Evolutionary conservation across 805 yeast genomes (phyloP), one percentile per base, ranked within the genome.

Genomic region (Sugiyamaella boreocaroliniensis): DNA sequence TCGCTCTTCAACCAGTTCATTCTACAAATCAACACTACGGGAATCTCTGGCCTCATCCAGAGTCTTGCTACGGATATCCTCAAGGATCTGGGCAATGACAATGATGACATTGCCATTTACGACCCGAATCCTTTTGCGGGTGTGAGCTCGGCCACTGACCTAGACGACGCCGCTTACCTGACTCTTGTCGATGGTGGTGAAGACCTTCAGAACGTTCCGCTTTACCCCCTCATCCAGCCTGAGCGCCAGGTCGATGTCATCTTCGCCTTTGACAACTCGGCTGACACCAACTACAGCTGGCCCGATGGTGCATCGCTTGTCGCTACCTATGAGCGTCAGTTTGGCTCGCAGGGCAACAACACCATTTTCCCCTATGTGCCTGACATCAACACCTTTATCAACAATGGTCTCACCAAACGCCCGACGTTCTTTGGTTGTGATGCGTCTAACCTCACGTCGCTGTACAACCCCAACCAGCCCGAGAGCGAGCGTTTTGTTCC

Each of bases 351-450:
- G 58, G 83, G 83, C 29, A 73, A 76, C 57, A 79, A 80, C 48
- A 78, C 86, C 26, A 72, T 83, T 2, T 86, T 85, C 76, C 95
- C 96, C 9, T 79, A 85, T 59, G 90, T 88, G 51, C 96, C 96
- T 11, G 90, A 81, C 64, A 70, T 66, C 26, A 68, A 75, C 44
- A 77, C 89, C 0, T 85, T 87, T 66, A 63, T 79, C 22, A 75
- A 76, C 54, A 61, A 71, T 57, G 85, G 85, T 53, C 72, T 87
- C 57, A 83, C 87, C 14, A 72, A 82, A 9, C 76, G 70, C 55
- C 95, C 96, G 48, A 75, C 85, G 0, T 88, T 89, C 71, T 89
- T 89, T 65, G 96, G 96, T 34, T 88, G 96, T 68, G 77, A 85
- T 63, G 76, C 86, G 4, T 58, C 68, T 1, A 85, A 86, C 63